A percentile compares a stretch with the other conserved stretches of the same genome.
Evolutionary conservation across 371 early-diverging fungal genomes (phyloP).

Genomic region (Zychaea mexicana): DNA sequence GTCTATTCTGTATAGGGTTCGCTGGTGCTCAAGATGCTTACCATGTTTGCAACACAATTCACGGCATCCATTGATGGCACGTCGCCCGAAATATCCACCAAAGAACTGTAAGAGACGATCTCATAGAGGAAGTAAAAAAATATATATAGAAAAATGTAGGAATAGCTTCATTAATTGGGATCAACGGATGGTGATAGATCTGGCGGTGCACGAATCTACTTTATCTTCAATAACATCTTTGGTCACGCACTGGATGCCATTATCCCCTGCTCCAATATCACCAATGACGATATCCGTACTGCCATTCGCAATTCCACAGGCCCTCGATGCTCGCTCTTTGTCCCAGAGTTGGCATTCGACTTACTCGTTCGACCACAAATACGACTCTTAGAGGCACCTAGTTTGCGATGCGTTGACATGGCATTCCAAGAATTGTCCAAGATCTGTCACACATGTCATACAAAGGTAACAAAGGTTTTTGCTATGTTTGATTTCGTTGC

Average conservation of each 20-base stretch:
- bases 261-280: slow-evolving; percentile 75
- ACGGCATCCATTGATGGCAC: slow-evolving; percentile 84
- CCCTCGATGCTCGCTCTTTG: slow-evolving; percentile 85
- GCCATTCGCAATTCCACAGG: slow-evolving; percentile 93
- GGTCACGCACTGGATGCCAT: slow-evolving; percentile 80
- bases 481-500: too few species aligned
- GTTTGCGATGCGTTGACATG: slow-evolving; percentile 82
- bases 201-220: slow-evolving; percentile 91
- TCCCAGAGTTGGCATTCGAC: slow-evolving; percentile 92
- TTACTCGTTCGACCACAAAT: slow-evolving; percentile 87
- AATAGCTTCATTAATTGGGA: not conserved
- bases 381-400: slow-evolving; percentile 80
- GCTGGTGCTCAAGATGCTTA: slow-evolving; percentile 77
- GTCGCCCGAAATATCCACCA: slow-evolving; percentile 81
- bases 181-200: slow-evolving; percentile 35
- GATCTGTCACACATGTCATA: slow-evolving; percentile 86
- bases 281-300: slow-evolving; percentile 84
- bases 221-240: slow-evolving; percentile 90
- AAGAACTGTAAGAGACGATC: slow-evolving; percentile 72
- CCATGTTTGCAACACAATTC: slow-evolving; percentile 82
- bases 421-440: slow-evolving; percentile 89
- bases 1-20: slow-evolving; percentile 50
- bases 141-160: not conserved
- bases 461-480: slow-evolving; percentile 52
- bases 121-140: not conserved